Evolutionary conservation across 2,329 filamentous ascomycete genomes (phyloP).

Genomic region (Cercospora sp.): DNA sequence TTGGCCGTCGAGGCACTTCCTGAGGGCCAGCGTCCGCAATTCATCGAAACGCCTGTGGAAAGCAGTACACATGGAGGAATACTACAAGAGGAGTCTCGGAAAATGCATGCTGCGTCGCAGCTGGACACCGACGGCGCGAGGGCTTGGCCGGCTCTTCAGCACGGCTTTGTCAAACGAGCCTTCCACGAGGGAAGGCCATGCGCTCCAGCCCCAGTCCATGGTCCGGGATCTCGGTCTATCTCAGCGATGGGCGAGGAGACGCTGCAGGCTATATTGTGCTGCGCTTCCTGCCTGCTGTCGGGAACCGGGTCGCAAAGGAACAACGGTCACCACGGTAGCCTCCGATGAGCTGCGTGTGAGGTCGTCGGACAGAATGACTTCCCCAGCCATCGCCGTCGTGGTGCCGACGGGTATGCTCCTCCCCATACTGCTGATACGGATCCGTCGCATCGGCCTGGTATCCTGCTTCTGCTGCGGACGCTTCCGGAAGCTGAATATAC

Average conservation of each 20-base stretch:
- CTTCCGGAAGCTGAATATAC: constrained; percentile 31
- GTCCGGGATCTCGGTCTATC: not conserved
- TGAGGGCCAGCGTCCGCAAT: not conserved
- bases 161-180: not conserved
- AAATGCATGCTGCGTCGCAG: not conserved
- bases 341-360: constrained; percentile 21
- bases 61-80: not conserved
- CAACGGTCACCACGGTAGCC: constrained; percentile 14
- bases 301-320: constrained; percentile 6
- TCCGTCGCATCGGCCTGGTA: constrained; percentile 20
- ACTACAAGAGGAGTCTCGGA: not conserved
- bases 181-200: not conserved
- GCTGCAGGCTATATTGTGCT: constrained; percentile 25
- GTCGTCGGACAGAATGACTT: constrained; percentile 16
- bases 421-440: constrained; percentile 35
- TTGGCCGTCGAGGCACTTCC: not conserved
- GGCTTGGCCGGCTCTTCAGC: not conserved
- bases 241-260: constrained; percentile 17
- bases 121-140: not conserved
- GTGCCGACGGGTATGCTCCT: constrained; percentile 31
- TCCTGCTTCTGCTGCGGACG: constrained; percentile 22
- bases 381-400: constrained; percentile 32
- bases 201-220: not conserved
- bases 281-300: constrained; percentile 15
- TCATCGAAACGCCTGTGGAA: not conserved